Evolutionary conservation across 306 rosid genomes (phyloP).

Genomic region (Betula pendula): DNA sequence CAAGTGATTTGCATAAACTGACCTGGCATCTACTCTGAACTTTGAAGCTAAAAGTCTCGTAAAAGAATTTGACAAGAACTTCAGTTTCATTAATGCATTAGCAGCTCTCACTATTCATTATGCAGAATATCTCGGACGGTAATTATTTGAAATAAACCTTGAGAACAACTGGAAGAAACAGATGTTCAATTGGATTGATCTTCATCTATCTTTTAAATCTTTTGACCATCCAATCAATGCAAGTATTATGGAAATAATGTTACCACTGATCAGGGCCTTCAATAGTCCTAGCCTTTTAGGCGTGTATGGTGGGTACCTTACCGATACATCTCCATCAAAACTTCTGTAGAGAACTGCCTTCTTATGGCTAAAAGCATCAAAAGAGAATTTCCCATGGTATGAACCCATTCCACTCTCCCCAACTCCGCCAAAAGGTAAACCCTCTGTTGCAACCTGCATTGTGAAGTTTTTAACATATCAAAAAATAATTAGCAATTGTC

Average conservation of each 20-base stretch:
- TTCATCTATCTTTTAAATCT: constrained; percentile 11
- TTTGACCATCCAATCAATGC: constrained; percentile 58
- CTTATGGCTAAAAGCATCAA: constrained; percentile 77
- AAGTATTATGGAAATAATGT: constrained; percentile 41
- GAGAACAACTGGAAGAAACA: background rate
- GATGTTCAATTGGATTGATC: background rate
- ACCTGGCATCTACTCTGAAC: background rate
- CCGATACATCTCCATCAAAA: constrained; percentile 52
- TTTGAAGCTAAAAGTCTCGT: background rate
- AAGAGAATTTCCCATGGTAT: constrained; percentile 82
- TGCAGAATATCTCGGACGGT: background rate
- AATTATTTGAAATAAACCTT: background rate
- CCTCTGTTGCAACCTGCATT: constrained; percentile 56
- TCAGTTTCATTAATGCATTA: background rate
- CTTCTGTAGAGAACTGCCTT: constrained; percentile 73
- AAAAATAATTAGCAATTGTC: background rate
- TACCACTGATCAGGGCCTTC: constrained; percentile 54
- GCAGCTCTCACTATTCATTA: background rate
- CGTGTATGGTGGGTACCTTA: constrained; percentile 77
- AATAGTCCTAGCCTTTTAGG: constrained; percentile 56
- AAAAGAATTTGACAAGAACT: background rate
- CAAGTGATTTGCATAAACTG: background rate
- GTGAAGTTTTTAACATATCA: background rate
- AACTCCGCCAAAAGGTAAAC: constrained; percentile 88
- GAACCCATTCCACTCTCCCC: constrained; percentile 91